A percentile compares a stretch with the other conserved stretches of the same genome.
phyloP scores from a whole-genome alignment of 495 filamentous ascomycete species.

The Eremomyces bilateralis region DNA sequence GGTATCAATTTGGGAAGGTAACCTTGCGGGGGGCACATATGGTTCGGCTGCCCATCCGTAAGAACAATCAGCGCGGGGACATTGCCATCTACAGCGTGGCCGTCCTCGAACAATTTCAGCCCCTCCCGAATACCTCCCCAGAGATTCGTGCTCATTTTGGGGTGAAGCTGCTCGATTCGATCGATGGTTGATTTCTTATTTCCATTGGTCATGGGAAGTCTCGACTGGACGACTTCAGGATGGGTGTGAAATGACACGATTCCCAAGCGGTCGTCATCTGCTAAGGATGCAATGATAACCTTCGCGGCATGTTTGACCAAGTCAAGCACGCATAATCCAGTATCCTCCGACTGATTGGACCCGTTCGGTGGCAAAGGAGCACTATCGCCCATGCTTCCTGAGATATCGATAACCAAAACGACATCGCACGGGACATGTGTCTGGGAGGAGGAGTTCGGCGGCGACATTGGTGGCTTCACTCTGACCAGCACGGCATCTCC shows the following conservation, averaged over 20 bases:
- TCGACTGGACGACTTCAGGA: background rate
- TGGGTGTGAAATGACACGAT: conserved; percentile 1
- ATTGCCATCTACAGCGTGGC: background rate
- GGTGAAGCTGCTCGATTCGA: background rate
- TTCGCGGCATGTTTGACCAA: conserved; percentile 2
- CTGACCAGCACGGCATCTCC: background rate
- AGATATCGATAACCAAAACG: conserved; percentile 4
- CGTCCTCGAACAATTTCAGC: background rate
- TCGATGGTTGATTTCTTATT: conserved; percentile 1
- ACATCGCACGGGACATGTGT: conserved; percentile 1
- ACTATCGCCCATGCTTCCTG: conserved; percentile 1
- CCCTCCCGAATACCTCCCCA: conserved; percentile 1
- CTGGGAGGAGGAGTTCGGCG: background rate
- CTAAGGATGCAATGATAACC: conserved; percentile 2
- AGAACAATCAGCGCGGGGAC: conserved; percentile 1
- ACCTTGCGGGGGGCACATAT: conserved; percentile 4
- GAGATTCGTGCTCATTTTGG: conserved; percentile 1
- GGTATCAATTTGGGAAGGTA: conserved; percentile 3
- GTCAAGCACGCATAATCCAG: conserved; percentile 3
- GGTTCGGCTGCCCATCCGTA: conserved; percentile 4
- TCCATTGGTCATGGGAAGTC: conserved; percentile 1
- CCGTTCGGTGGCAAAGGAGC: background rate
- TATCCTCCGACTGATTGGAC: background rate
- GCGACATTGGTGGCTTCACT: background rate
- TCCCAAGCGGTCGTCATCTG: conserved; percentile 1